These are phyloP conservation scores for Colletotrichum tanaceti DNA, from an alignment of 2,329 filamentous ascomycete genomes.

Conservation along the genomic window DNA sequence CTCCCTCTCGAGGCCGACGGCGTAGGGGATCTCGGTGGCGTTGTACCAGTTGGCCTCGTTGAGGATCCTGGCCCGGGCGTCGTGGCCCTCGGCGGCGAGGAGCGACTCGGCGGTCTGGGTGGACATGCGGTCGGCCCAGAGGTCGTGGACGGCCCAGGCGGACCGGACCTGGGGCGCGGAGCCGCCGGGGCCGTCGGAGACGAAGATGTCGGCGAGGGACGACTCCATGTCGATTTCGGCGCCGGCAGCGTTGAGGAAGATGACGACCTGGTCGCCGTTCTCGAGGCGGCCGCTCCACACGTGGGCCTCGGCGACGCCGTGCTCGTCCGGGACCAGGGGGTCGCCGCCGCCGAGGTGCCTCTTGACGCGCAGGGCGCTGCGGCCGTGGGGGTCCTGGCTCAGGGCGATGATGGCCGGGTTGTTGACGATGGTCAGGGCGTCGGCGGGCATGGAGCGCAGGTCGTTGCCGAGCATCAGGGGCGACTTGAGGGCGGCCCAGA, in stretches of 20 bases:
- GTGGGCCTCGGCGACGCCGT: conserved; percentile 45
- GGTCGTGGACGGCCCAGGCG: conserved; percentile 43
- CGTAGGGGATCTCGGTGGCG: conserved; percentile 41
- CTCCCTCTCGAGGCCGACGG: conserved; percentile 39
- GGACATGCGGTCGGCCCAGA: conserved; percentile 43
- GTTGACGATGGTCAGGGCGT: conserved; percentile 42
- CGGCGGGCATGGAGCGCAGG: conserved; percentile 45
- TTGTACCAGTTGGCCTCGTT: conserved; percentile 41
- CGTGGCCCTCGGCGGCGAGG: conserved; percentile 30
- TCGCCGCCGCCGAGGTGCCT: conserved; percentile 51
- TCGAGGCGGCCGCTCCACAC: conserved; percentile 46
- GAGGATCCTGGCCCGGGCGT: conserved; percentile 22
- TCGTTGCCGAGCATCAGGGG: conserved; percentile 58
- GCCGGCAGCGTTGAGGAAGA: conserved; percentile 40
- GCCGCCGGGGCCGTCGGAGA: conserved; percentile 43
- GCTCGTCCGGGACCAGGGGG: conserved; percentile 46
- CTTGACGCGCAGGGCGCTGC: conserved; percentile 44
- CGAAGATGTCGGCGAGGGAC: conserved; percentile 43
- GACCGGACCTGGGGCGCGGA: conserved; percentile 40
- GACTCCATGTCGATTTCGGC: conserved; percentile 38
- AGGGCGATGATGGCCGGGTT: conserved; percentile 46
- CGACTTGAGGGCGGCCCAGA: conserved; percentile 61
- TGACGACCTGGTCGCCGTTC: conserved; percentile 42
- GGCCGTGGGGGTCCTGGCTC: conserved; percentile 51
- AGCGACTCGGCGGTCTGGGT: conserved; percentile 36